phyloP scores from a whole-genome alignment of 805 yeast genomes.

The Wickerhamiella alocasiicola region DNA sequence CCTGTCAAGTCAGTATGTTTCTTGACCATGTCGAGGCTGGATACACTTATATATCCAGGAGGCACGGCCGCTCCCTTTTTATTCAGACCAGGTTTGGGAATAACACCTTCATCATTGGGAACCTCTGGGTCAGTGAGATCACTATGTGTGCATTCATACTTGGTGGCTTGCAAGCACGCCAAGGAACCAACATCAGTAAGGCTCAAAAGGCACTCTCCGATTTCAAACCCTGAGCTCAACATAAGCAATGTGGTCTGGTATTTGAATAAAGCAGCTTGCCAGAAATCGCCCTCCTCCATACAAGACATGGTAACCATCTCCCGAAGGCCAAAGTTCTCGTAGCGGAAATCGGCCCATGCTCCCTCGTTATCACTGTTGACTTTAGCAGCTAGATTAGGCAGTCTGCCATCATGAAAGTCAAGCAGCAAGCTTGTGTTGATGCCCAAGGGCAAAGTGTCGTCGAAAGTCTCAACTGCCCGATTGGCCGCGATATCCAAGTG shows the following conservation, averaged over 20 bases:
- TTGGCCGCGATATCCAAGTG: conserved; percentile 44
- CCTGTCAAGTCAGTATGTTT: conserved; percentile 13
- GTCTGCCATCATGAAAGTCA: conserved; percentile 15
- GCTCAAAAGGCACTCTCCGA: conserved; percentile 49
- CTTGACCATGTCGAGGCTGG: conserved; percentile 9
- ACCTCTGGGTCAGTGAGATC: conserved; percentile 23
- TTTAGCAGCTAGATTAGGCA: conserved; percentile 12
- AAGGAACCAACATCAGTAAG: conserved; percentile 62
- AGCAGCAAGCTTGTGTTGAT: conserved; percentile 14
- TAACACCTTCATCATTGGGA: conserved; percentile 8
- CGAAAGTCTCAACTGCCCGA: conserved; percentile 31
- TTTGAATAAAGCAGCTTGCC: conserved; percentile 48
- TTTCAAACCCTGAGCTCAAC: conserved; percentile 57
- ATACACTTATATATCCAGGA: conserved; percentile 9
- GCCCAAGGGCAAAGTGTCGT: conserved; percentile 19
- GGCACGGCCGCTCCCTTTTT: background rate
- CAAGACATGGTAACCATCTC: conserved; percentile 65
- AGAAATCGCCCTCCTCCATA: conserved; percentile 53
- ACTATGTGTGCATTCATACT: conserved; percentile 32
- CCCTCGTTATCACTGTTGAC: conserved; percentile 9
- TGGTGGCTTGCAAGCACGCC: conserved; percentile 54
- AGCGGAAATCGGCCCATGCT: conserved; percentile 35
- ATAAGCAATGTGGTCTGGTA: conserved; percentile 56
- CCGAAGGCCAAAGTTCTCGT: conserved; percentile 65
- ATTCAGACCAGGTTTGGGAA: conserved; percentile 6